Conservation (phyloP, 1,139 yeast genomes). For the Nakaseomyces kungkrabaensis region DNA sequence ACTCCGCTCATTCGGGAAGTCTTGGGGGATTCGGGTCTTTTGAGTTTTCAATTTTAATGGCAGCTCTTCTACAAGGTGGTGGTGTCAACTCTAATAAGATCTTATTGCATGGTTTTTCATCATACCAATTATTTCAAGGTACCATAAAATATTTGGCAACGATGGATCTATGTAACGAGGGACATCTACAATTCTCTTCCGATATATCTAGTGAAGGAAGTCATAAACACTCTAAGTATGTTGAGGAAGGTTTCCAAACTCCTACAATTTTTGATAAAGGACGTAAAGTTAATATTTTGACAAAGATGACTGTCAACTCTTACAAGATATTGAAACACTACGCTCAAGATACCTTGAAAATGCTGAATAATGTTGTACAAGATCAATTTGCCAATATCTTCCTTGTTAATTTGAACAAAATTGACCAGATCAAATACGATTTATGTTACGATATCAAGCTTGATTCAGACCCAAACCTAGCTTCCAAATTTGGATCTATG, state of each 20-base stretch:
- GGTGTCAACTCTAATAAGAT: constrained; percentile 67
- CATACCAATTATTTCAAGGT: constrained; percentile 88
- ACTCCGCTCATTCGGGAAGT: constrained; percentile 37
- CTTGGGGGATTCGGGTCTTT: constrained; percentile 85
- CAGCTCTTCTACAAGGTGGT: constrained; percentile 78
- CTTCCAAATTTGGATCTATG: constrained; percentile 46
- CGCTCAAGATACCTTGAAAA: constrained; percentile 57
- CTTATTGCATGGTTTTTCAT: constrained; percentile 75
- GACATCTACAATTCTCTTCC: constrained; percentile 60
- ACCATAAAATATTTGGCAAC: constrained; percentile 72
- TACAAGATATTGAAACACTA: constrained; percentile 52
- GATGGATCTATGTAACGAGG: constrained; percentile 52
- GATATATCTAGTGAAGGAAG: constrained; percentile 28
- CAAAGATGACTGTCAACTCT: constrained; percentile 70
- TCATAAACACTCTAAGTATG: constrained; percentile 44
- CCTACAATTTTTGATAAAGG: constrained; percentile 74
- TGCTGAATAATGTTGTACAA: constrained; percentile 67
- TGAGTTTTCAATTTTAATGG: constrained; percentile 75
- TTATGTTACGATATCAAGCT: constrained; percentile 46
- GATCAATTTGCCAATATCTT: constrained; percentile 87
- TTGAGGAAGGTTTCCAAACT: constrained; percentile 50
- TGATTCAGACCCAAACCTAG: constrained; percentile 17
- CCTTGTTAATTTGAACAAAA: constrained; percentile 46
- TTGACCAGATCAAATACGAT: constrained; percentile 57
- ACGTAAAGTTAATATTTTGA: constrained; percentile 64